A percentile compares a stretch with the other conserved stretches of the same genome.
Conservation (phyloP, 495 filamentous ascomycete species). For the Aspergillus affinis region DNA sequence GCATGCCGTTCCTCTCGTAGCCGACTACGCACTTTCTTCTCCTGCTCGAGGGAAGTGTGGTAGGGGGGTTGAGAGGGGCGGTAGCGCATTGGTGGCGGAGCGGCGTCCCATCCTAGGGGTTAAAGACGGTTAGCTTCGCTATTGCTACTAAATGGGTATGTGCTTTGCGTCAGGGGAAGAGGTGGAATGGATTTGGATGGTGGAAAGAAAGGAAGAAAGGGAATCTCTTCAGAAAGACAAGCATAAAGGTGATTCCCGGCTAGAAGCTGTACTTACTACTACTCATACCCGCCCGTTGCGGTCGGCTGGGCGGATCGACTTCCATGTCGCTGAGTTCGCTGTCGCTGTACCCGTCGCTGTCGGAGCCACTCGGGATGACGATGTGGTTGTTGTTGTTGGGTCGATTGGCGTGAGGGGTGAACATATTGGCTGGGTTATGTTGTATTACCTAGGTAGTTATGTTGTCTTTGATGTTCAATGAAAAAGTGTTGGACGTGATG, state of each 20-base stretch:
- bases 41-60: slow-evolving; percentile 19
- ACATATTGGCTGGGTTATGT: background rate
- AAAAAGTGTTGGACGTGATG: too few relatives aligned
- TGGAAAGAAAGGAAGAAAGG: too few relatives aligned
- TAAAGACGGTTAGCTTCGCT: background rate
- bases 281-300: background rate
- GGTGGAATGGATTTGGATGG: too few relatives aligned
- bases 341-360: background rate
- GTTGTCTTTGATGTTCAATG: too few relatives aligned
- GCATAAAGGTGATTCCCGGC: too few relatives aligned
- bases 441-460: background rate
- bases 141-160: background rate
- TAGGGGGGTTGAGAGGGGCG: slow-evolving; percentile 5
- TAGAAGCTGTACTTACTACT: background rate
- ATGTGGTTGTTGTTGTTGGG: background rate
- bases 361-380: background rate
- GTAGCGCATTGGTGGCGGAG: slow-evolving; percentile 5
- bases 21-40: slow-evolving; percentile 23
- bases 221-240: too few relatives aligned
- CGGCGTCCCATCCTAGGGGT: background rate
- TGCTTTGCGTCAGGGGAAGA: too few relatives aligned
- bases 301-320: background rate
- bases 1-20: slow-evolving; percentile 38
- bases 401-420: background rate
- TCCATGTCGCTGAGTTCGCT: slow-evolving; percentile 2